phyloP scores from a whole-genome alignment of 768 basidiomycete genomes.

The Suillus discolor region DNA sequence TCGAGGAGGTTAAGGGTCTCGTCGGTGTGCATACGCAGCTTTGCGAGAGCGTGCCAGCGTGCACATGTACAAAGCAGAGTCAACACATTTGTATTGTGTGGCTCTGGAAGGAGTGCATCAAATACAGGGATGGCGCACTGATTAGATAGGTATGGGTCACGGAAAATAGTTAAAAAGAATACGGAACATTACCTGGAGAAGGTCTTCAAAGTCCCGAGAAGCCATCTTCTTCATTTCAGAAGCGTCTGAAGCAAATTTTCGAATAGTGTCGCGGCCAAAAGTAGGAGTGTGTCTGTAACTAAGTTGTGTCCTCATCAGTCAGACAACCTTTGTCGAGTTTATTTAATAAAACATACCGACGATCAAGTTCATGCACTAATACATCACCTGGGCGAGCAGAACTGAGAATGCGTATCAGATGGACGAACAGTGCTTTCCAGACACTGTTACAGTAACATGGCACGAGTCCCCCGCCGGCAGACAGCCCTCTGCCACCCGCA shows the following conservation, averaged over 20 bases:
- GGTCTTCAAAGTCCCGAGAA: no score
- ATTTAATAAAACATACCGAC: slow-evolving; percentile 12
- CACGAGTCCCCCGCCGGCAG: no score
- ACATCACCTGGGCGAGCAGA: background rate
- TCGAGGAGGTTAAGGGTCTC: slow-evolving; percentile 20
- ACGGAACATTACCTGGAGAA: no score
- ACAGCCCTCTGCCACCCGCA: no score
- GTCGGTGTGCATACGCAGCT: slow-evolving; percentile 34
- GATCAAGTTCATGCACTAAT: slow-evolving; percentile 18
- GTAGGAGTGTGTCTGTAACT: slow-evolving; percentile 25
- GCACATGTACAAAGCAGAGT: slow-evolving; percentile 21
- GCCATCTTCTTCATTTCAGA: no score
- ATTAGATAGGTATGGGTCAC: background rate
- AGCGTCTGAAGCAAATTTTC: no score
- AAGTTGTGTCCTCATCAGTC: background rate
- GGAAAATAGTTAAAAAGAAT: no score
- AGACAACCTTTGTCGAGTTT: background rate
- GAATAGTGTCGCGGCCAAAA: slow-evolving; percentile 13
- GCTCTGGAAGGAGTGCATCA: slow-evolving; percentile 13
- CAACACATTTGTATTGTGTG: slow-evolving; percentile 12
- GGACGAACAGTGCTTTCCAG: slow-evolving; percentile 31
- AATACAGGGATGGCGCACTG: slow-evolving; percentile 18
- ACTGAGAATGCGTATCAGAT: slow-evolving; percentile 29
- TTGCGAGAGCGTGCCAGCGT: slow-evolving; percentile 25
- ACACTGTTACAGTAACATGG: no score